Base-by-base conservation (phyloP, 2,329 filamentous ascomycete genomes). In the Arthrobotrys entomopaga region DNA sequence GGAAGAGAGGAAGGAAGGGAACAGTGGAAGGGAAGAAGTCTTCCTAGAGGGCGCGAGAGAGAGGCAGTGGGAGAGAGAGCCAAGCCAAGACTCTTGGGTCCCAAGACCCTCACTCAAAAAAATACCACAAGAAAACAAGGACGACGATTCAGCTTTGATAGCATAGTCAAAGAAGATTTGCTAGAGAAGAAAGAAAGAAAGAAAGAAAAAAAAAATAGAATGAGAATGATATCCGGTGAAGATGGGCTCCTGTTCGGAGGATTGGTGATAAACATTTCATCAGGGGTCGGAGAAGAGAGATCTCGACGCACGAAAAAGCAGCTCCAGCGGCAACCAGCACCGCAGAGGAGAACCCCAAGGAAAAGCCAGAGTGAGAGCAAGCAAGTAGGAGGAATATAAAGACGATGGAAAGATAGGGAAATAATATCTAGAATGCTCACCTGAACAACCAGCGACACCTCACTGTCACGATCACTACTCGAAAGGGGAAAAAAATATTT, bases 51-150 rank as follows among this genome's bases (percentile, higher is more conserved):
- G 29, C 7, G 10, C 29, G 29, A 34, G 29, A 34, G 2, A 34
- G 10, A 10, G 26, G 29, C n/a, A n/a, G 53, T 20, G 38, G 38
- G 46, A 26, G 22, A 43, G 38, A 59, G 56, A 61, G 65, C 59
- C 56, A 67, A 67, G 65, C 73, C 65, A 76, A 72, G 67, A 76
- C 66, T 75, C 65, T 71, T 76, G 73, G 66, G 46, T 60, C 50
- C 72, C 65, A 76, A 72, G 69, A 66, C 69, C 65, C 61, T 72
- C 67, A 65, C 48, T 34, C 26, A 29, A 58, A 76, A n/a, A 72
- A 65, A 76, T 71, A 73, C 66, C 66, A 65, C 60, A 58, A 72
- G 73, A 76, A 58, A 63, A 58, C 58, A 24, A 10, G 48, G 46
- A 52, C 34, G 43, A 61, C 49, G 60, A 3, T 49, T 49, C 38